phyloP scores from a whole-genome alignment of 2,329 filamentous ascomycete genomes.

The Huntiella omanensis region DNA sequence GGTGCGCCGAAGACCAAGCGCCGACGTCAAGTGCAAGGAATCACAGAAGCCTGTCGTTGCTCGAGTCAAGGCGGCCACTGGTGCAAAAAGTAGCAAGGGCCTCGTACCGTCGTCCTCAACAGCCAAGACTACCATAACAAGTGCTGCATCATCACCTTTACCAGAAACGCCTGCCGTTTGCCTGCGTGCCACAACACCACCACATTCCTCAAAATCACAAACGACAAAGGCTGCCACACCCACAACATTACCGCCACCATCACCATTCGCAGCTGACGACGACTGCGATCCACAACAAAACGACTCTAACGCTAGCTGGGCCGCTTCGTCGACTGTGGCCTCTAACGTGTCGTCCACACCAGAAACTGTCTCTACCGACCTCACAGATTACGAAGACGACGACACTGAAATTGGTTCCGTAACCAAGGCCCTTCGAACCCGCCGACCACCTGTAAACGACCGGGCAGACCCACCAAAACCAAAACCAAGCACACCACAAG shows the following conservation, averaged over 20 bases:
- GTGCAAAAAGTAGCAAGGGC: no score
- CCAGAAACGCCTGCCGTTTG: neutral
- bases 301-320: no score
- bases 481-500: neutral
- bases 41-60: neutral
- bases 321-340: neutral
- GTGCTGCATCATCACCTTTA: slow-evolving; percentile 1
- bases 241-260: neutral
- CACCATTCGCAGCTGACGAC: neutral
- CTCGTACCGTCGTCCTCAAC: neutral
- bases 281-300: no score
- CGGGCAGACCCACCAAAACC: slow-evolving; percentile 3
- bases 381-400: neutral
- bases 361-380: neutral
- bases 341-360: neutral
- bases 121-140: neutral
- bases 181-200: neutral
- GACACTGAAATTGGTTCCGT: neutral
- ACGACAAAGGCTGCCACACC: neutral
- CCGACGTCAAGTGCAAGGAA: slow-evolving; percentile 1
- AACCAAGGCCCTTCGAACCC: neutral
- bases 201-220: neutral
- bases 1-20: neutral
- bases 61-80: slow-evolving; percentile 2
- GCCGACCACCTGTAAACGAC: slow-evolving; percentile 1